Evolutionary conservation across 2,329 filamentous ascomycete species (phyloP), one percentile per base, ranked within the genome.

Genomic region (Fusarium stilboides): DNA sequence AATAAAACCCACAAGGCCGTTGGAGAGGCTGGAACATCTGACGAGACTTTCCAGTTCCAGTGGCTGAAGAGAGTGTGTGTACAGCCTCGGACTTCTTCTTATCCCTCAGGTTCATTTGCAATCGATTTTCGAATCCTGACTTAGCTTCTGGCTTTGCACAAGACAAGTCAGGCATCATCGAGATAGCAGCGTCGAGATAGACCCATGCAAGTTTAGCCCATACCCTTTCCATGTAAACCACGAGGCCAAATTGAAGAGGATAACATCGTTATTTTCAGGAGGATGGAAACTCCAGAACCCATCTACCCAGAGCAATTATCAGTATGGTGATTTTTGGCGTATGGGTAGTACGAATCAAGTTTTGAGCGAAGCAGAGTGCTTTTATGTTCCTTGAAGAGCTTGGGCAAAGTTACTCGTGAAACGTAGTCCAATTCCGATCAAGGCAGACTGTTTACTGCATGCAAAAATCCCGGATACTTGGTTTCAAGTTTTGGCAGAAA

Each of bases 211-310:
- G 19, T n/a, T 20, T 24, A 7, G 1, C 2, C 56, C 49, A 59
- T 47, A 46, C n/a, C 14, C 36, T 17, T 17, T 59, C 46, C 8
- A 59, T 54, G 4, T 47, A 59, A 8, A 55, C 22, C 49, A 54
- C 40, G 8, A 55, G 42, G 6, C 57, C 57, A 20, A 34, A 39
- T 8, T 59, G 49, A 3, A 54, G 43, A 12, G 47, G 56, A 19
- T 40, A 46, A 19, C 1, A 6, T 10, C 17, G 6, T 42, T 28
- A 5, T 6, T 8, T 7, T 19, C 20, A 19, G 26, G n/a, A 10
- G 42, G 56, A 3, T 6, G 19, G 6, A 31, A 19, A 6, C 12
- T 5, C 47, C 37, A 42, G 5, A 52, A 31, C 5, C 52, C 45
- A 15, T 7, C 46, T 57, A 14, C 5, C n/a, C 33, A 40, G 7